phyloP scores from a whole-genome alignment of 179 eudicot species.

The Drosera spatulata region DNA sequence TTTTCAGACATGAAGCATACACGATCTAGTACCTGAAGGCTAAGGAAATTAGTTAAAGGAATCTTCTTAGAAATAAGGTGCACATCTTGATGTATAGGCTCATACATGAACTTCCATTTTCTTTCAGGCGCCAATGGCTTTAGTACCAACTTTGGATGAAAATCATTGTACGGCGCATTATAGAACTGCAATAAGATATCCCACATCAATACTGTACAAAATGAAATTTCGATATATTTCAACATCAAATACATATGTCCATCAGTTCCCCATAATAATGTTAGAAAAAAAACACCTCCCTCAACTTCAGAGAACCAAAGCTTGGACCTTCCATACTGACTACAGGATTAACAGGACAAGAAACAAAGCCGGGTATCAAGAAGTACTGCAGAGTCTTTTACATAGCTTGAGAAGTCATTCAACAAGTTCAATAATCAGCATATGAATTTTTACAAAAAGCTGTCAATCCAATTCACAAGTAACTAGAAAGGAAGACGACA shows the following conservation, averaged over 20 bases:
- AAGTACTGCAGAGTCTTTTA: too few relatives aligned
- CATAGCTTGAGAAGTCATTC: not conserved
- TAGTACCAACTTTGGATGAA: constrained; percentile 62
- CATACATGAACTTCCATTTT: constrained; percentile 65
- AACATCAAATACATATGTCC: too few relatives aligned
- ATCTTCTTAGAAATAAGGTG: constrained; percentile 82
- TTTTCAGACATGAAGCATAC: not conserved
- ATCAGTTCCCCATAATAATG: too few relatives aligned
- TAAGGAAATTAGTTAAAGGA: constrained; percentile 67
- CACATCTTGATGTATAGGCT: constrained; percentile 70
- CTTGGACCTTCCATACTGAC: too few relatives aligned
- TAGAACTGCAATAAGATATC: constrained; percentile 38
- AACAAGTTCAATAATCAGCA: not conserved
- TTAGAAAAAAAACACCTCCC: too few relatives aligned
- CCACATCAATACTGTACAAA: not conserved
- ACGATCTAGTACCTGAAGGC: constrained; percentile 47
- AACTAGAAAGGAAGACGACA: too few relatives aligned
- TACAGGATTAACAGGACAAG: too few relatives aligned
- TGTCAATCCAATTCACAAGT: not conserved
- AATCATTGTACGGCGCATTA: constrained; percentile 66
- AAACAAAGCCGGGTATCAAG: too few relatives aligned
- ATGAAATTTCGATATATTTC: too few relatives aligned
- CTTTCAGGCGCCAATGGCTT: constrained; percentile 69
- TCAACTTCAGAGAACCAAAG: too few relatives aligned
- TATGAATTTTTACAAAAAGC: not conserved